Evolutionary conservation across 2,329 filamentous ascomycete genomes (phyloP).

Genomic region (Aureobasidium zeae): DNA sequence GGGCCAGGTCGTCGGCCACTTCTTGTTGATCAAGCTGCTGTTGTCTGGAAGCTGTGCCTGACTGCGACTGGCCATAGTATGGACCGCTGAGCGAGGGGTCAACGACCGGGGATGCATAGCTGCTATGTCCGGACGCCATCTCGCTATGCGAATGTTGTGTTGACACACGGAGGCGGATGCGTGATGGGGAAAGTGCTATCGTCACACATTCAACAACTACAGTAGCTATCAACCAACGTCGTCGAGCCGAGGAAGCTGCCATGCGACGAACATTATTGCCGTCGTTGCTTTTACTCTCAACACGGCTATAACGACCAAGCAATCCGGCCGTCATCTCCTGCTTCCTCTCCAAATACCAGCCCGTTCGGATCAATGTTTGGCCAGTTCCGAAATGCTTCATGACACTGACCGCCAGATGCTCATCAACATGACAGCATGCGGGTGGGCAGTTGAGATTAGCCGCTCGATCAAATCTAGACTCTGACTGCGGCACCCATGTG

Average conservation of each 20-base stretch:
- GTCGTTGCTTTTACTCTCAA: neutral
- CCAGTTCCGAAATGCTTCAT: neutral
- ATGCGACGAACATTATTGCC: neutral
- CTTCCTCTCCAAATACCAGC: neutral
- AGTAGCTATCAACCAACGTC: neutral
- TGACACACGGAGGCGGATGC: neutral
- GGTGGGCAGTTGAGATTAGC: no score
- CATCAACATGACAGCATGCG: no score
- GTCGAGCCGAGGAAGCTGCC: neutral
- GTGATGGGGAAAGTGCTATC: neutral
- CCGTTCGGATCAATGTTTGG: slow-evolving; percentile 8
- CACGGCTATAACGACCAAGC: neutral
- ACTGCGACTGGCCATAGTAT: slow-evolving; percentile 5
- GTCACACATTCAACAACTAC: slow-evolving; percentile 1
- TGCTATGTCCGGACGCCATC: slow-evolving; percentile 8
- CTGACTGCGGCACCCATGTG: no score
- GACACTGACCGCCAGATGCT: no score
- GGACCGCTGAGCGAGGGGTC: slow-evolving; percentile 17
- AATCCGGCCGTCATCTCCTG: neutral
- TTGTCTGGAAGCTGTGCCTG: neutral
- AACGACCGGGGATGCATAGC: neutral
- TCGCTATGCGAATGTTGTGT: neutral
- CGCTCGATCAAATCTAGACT: neutral
- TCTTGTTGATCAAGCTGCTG: slow-evolving; percentile 5
- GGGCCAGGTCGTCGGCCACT: slow-evolving; percentile 15